These are phyloP conservation scores for Colletotrichum brevisporum DNA, from an alignment of 2,329 filamentous ascomycete species.

Conservation along the genomic window DNA sequence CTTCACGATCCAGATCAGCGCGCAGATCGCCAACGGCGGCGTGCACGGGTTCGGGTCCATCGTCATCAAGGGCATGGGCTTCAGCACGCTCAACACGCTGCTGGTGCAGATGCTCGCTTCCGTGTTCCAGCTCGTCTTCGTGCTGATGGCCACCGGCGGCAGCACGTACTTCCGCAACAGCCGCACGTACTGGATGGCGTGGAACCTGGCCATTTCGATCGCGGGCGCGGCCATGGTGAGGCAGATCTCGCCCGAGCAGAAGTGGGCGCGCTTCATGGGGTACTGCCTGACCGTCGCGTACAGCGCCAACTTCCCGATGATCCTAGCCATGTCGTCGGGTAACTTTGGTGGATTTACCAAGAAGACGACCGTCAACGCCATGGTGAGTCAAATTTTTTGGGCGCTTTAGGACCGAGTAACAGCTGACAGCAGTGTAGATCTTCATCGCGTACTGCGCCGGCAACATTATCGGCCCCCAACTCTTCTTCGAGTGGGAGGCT, in stretches of 20 bases:
- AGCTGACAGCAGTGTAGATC: neutral
- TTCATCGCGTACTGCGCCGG: slow-evolving; percentile 52
- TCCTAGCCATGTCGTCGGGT: slow-evolving; percentile 77
- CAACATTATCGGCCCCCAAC: slow-evolving; percentile 76
- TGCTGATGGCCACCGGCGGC: slow-evolving; percentile 69
- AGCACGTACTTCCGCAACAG: slow-evolving; percentile 66
- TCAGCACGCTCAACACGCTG: slow-evolving; percentile 69
- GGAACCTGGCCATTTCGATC: slow-evolving; percentile 47
- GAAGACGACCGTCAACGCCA: slow-evolving; percentile 72
- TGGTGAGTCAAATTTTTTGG: neutral
- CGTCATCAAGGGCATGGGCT: slow-evolving; percentile 73
- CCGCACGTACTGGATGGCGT: slow-evolving; percentile 65
- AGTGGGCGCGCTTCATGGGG: slow-evolving; percentile 47
- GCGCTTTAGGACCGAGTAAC: too few relatives aligned
- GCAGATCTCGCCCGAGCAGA: slow-evolving; percentile 62
- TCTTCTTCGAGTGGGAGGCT: slow-evolving; percentile 71
- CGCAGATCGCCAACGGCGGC: slow-evolving; percentile 75
- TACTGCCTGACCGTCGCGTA: slow-evolving; percentile 59
- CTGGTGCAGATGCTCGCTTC: slow-evolving; percentile 76
- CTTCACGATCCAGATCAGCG: slow-evolving; percentile 70
- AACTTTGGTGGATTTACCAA: slow-evolving; percentile 79
- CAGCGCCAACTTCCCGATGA: slow-evolving; percentile 74
- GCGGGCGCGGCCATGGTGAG: slow-evolving; percentile 69
- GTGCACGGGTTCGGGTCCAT: slow-evolving; percentile 76
- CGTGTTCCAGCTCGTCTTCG: slow-evolving; percentile 57